Evolutionary conservation across 208 protist genomes (phyloP), one percentile per base, ranked within the genome.

Genomic region (Crithidia expoeki): DNA sequence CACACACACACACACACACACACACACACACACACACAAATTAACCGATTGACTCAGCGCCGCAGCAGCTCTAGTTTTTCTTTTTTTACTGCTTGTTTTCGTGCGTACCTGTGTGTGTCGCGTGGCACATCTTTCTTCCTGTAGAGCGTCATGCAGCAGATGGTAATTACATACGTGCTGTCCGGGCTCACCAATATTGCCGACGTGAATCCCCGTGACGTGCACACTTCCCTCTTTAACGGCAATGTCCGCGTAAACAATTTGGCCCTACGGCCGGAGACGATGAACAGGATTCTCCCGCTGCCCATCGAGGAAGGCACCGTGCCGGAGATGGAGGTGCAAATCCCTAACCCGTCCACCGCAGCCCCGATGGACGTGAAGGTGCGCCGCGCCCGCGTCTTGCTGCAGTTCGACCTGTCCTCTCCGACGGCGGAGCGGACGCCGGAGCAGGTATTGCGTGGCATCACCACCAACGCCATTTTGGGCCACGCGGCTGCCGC

Each of bases 161-260:
- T 83, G 46, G 64, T 90, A 21, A 58, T 94, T 61, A 91, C 91
- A 5, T 96, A 89, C 63, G 66, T 96, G 40, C 74, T 94, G 3
- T 78, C 72, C 14, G 56, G 56, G 10, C 30, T 96, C 23, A 79
- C 86, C 19, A 88, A 91, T 51, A 73, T 96, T 19, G 91, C 86
- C 16, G 88, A 96, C 70, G 76, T 94, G 42, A 72, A 81, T 36
- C 83, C 83, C 0, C 64, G 44, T 0, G 83, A 94, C 60, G 78
- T 96, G 4, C 76, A 94, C 55, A 92, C 81, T 17, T 90, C 84
- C 10, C 50, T 96, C 30, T 65, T 74, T 23, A 68, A 62, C 25
- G 79, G 91, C 32, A 80, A 56, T 32, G 52, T 94, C 17, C 68
- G 66, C 9, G 66, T 96, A 27, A 68, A 79, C 40, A 85, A 94